phyloP scores from a whole-genome alignment of 169 alveolate species.

The Cryptosporidium ubiquitum region DNA sequence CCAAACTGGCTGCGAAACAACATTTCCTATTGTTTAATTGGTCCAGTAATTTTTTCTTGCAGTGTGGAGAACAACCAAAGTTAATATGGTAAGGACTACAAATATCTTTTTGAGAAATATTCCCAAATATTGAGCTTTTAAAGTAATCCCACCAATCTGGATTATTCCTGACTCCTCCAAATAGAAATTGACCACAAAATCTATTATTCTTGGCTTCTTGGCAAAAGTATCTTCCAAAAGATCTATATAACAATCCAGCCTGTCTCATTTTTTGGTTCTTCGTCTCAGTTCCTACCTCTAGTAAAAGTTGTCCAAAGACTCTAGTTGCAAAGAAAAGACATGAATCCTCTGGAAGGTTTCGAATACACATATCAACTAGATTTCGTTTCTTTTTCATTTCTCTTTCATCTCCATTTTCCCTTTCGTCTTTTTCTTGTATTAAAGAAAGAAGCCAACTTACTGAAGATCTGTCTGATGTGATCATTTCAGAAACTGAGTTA shows the following conservation, averaged over 20 bases:
- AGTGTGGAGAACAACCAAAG: constrained; percentile 47
- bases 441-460: constrained; percentile 30
- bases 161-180: neutral
- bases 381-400: neutral
- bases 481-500: constrained; percentile 6
- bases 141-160: constrained; percentile 66
- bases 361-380: constrained; percentile 13
- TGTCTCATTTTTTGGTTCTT: neutral
- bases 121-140: constrained; percentile 2
- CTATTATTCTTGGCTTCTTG: constrained; percentile 35
- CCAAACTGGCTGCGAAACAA: constrained; percentile 55
- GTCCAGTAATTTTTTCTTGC: constrained; percentile 45
- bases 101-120: constrained; percentile 9
- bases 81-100: constrained; percentile 54
- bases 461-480: neutral
- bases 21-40: constrained; percentile 28
- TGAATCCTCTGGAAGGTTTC: constrained; percentile 62
- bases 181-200: constrained; percentile 40
- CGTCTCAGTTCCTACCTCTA: constrained; percentile 28
- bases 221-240: constrained; percentile 55
- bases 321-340: constrained; percentile 41
- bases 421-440: constrained; percentile 2
- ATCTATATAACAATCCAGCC: constrained; percentile 42
- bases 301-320: constrained; percentile 49
- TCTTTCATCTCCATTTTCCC: neutral